phyloP scores from a whole-genome alignment of 1,139 yeast genomes.

The Diutina catenulata region DNA sequence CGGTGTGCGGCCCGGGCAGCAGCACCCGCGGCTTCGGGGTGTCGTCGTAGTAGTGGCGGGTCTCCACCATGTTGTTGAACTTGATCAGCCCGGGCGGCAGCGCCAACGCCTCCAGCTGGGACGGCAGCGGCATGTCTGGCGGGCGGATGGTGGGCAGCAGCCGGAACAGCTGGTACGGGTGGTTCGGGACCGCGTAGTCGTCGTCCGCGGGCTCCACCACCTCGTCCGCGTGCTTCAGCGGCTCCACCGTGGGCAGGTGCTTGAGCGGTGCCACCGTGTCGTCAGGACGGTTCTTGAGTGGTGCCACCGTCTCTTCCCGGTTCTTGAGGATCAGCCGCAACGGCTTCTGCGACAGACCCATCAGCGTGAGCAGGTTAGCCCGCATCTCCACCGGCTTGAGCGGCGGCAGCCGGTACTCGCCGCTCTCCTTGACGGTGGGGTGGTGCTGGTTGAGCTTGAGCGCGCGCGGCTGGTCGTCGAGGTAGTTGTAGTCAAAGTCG shows the following conservation, averaged over 20 bases:
- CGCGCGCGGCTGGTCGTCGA: conserved; percentile 7
- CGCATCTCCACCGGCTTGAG: conserved; percentile 4
- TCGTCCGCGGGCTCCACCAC: not conserved
- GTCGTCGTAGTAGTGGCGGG: conserved; percentile 4
- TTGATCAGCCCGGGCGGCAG: conserved; percentile 1
- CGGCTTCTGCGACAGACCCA: not conserved
- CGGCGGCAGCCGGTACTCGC: conserved; percentile 1
- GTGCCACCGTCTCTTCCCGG: no score
- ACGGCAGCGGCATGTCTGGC: not conserved
- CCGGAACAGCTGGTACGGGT: not conserved
- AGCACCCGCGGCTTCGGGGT: not conserved
- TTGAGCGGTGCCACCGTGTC: not conserved
- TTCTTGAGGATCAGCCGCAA: conserved; percentile 4
- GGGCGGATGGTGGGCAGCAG: not conserved
- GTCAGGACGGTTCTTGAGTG: conserved; percentile 1
- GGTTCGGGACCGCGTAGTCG: not conserved
- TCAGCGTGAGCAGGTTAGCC: not conserved
- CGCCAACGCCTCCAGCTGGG: no score
- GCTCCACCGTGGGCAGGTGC: not conserved
- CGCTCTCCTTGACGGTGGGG: not conserved
- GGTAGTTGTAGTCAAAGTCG: conserved; percentile 32
- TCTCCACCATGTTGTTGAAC: conserved; percentile 2
- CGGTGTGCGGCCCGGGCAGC: not conserved
- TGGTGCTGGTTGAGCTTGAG: conserved; percentile 3
- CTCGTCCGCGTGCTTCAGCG: no score